phyloP scores from a whole-genome alignment of 2,329 filamentous ascomycete species.

The Fusarium mangiferae region DNA sequence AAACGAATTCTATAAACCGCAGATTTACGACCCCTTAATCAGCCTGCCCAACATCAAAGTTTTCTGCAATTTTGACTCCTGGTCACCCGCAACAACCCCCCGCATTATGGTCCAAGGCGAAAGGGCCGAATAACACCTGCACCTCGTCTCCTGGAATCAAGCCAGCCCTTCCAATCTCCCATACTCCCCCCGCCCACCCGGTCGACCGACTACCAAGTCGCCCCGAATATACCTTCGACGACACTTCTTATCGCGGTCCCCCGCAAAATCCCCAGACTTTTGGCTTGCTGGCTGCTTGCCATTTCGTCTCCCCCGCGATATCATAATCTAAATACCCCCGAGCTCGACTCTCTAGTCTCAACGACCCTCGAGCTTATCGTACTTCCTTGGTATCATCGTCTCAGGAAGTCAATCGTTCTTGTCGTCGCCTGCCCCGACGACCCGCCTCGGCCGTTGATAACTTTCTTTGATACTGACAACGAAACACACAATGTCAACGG shows the following conservation, averaged over 20 bases:
- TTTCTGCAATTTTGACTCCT: slow-evolving; percentile 13
- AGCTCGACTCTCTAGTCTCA: slow-evolving; percentile 7
- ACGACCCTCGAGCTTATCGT: slow-evolving; percentile 6
- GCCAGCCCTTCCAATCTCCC: slow-evolving; percentile 33
- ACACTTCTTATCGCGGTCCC: slow-evolving; percentile 38
- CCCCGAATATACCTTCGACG: slow-evolving; percentile 39
- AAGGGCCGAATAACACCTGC: slow-evolving; percentile 53
- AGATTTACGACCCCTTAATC: neutral
- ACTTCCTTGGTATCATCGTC: neutral
- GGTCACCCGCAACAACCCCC: slow-evolving; percentile 38
- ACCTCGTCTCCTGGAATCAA: slow-evolving; percentile 39
- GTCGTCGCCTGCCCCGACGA: slow-evolving; percentile 16
- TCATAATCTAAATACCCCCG: slow-evolving; percentile 12
- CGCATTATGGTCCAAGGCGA: slow-evolving; percentile 49
- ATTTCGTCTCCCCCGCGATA: slow-evolving; percentile 20
- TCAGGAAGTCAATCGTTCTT: slow-evolving; percentile 25
- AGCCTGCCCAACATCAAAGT: slow-evolving; percentile 3
- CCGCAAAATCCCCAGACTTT: slow-evolving; percentile 48
- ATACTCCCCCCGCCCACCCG: slow-evolving; percentile 28
- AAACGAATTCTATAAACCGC: neutral
- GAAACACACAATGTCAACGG: neutral
- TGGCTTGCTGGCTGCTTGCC: slow-evolving; percentile 24
- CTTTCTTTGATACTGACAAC: neutral
- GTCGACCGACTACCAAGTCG: slow-evolving; percentile 35
- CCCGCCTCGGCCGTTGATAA: slow-evolving; percentile 7